Conservation (phyloP, 2,329 filamentous ascomycete genomes). For the Neofusicoccum sp. region DNA sequence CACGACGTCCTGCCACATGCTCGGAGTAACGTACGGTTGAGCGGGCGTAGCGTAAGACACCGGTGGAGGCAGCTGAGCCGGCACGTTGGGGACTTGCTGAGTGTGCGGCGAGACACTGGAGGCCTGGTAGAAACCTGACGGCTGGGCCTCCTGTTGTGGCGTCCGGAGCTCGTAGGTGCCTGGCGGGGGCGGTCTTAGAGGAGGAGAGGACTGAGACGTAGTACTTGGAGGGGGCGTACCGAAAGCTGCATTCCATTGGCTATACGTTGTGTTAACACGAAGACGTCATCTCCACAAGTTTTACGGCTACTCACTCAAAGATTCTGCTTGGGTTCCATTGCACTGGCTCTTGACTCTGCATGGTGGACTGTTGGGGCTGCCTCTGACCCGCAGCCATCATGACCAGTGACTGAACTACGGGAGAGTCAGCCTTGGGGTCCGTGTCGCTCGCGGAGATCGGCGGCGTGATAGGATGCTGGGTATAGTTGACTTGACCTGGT, state of each 20-base stretch:
- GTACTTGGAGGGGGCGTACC: slow-evolving; percentile 60
- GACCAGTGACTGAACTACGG: slow-evolving; percentile 67
- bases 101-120: slow-evolving; percentile 36
- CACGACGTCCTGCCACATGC: slow-evolving; percentile 53
- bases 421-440: slow-evolving; percentile 75
- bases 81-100: slow-evolving; percentile 29
- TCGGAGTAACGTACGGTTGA: slow-evolving; percentile 45
- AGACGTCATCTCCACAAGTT: slow-evolving; percentile 17
- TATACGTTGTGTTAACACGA: slow-evolving; percentile 37
- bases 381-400: slow-evolving; percentile 64
- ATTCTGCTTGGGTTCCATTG: slow-evolving; percentile 84
- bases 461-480: slow-evolving; percentile 71
- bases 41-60: slow-evolving; percentile 32
- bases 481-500: slow-evolving; percentile 63
- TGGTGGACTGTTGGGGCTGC: slow-evolving; percentile 48
- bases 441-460: slow-evolving; percentile 71
- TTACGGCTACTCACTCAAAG: slow-evolving; percentile 70
- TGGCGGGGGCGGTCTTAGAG: slow-evolving; percentile 42
- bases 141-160: slow-evolving; percentile 34
- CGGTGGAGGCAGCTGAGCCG: slow-evolving; percentile 33
- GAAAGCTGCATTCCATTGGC: slow-evolving; percentile 95
- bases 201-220: slow-evolving; percentile 44
- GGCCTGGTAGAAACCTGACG: slow-evolving; percentile 32
- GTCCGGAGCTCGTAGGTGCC: slow-evolving; percentile 39
- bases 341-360: slow-evolving; percentile 60